A percentile compares a stretch with the other conserved stretches of the same genome.
These are phyloP conservation scores for Trichosporon sp. DNA, from an alignment of 1,284 basidiomycete species.

Conservation along the genomic window DNA sequence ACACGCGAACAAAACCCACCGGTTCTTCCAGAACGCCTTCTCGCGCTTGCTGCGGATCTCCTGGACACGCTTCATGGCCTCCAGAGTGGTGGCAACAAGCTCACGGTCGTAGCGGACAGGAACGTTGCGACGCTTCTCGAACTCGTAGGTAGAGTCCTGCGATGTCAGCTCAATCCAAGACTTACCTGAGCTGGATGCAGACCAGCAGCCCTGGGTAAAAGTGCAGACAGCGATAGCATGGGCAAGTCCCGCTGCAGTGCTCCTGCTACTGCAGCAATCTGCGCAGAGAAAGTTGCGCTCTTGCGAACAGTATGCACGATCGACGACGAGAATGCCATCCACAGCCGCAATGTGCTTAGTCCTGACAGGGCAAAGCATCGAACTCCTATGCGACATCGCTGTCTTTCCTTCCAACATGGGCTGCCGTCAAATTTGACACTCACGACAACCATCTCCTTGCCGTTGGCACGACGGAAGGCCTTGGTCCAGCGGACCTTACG, in stretches of 20 bases:
- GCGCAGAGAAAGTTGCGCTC: no score
- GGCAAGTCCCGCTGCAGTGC: no score
- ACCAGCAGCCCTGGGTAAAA: no score
- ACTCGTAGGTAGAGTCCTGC: conserved; percentile 96
- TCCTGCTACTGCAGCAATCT: no score
- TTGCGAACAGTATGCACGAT: no score
- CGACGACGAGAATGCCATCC: no score
- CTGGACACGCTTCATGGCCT: conserved; percentile 91
- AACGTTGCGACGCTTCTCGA: conserved; percentile 97
- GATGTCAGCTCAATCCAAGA: background rate
- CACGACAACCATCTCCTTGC: conserved; percentile 99
- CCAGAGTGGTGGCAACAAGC: conserved; percentile 86
- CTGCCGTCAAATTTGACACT: conserved; percentile 42
- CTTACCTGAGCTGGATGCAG: background rate
- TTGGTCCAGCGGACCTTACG: conserved; percentile 99
- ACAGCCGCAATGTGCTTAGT: no score
- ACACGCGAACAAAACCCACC: conserved; percentile 52
- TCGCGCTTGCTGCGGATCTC: conserved; percentile 91
- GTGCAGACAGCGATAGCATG: background rate
- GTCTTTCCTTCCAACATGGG: background rate
- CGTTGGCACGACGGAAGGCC: conserved; percentile 96
- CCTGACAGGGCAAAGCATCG: background rate
- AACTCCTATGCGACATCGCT: background rate
- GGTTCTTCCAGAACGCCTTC: conserved; percentile 94
- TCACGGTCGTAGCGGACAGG: conserved; percentile 97